Evolutionary conservation across 73 alveolate genomes (phyloP).

Genomic region (Tetrahymena thermophila): DNA sequence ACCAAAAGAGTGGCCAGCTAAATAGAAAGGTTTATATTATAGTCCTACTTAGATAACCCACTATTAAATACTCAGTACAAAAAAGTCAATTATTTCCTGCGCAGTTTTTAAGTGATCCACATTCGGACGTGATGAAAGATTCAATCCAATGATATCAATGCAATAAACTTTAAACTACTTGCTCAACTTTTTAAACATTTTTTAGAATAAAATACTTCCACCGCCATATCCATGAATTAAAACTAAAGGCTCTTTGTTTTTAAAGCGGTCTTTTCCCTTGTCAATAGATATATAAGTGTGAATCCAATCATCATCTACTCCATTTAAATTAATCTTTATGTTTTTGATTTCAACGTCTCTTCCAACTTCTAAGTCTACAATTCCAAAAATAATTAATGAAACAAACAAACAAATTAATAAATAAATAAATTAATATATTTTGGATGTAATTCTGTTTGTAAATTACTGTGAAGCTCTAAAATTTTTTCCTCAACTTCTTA

Average conservation of each 20-base stretch:
- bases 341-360: background rate
- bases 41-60: background rate
- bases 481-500: background rate
- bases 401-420: background rate
- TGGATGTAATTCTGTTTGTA: background rate
- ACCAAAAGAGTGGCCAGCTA: slow-evolving; percentile 1
- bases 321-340: background rate
- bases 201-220: background rate
- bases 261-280: background rate
- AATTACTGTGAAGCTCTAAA: background rate
- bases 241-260: background rate
- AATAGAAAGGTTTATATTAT: background rate
- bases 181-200: background rate
- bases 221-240: background rate
- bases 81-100: background rate
- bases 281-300: background rate
- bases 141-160: background rate
- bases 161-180: background rate
- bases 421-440: too few relatives aligned
- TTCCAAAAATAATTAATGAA: too few relatives aligned
- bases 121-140: background rate
- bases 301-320: background rate
- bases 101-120: background rate
- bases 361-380: background rate
- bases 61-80: background rate